Evolutionary conservation across 2,329 filamentous ascomycete genomes (phyloP).

Genomic region (Exophiala bonariae): DNA sequence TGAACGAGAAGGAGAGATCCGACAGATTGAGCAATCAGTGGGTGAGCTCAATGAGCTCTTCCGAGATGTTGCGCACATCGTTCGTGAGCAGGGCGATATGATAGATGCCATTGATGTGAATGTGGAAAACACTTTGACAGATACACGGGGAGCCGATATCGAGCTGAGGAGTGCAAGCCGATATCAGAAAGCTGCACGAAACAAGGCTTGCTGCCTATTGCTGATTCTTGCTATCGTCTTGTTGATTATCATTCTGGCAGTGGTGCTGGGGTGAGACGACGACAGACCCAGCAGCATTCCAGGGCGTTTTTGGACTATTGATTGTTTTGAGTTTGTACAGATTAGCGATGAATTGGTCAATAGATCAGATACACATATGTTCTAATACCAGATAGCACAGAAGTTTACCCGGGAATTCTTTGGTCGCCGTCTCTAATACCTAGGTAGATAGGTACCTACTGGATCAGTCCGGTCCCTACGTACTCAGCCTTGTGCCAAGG

Average conservation of each 20-base stretch:
- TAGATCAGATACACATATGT: neutral
- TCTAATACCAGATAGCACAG: neutral
- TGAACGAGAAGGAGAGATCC: conserved; percentile 94
- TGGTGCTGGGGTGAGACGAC: conserved; percentile 61
- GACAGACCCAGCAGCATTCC: neutral
- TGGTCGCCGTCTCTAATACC: no score
- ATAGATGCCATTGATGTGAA: conserved; percentile 86
- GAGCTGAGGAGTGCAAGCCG: conserved; percentile 83
- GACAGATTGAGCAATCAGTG: conserved; percentile 95
- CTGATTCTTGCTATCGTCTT: conserved; percentile 86
- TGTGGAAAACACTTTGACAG: conserved; percentile 76
- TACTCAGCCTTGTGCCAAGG: conserved; percentile 6
- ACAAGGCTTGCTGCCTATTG: conserved; percentile 89
- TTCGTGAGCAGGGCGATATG: conserved; percentile 87
- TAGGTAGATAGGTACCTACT: no score
- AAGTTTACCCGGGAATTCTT: no score
- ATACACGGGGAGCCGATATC: conserved; percentile 80
- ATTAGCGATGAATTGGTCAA: no score
- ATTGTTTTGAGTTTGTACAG: conserved; percentile 10
- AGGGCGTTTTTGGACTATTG: conserved; percentile 1
- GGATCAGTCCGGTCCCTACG: no score
- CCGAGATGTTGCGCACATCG: conserved; percentile 96
- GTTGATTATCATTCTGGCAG: conserved; percentile 84
- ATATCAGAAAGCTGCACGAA: conserved; percentile 93
- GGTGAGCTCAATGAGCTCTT: conserved; percentile 96